Percentiles rank a stretch among this genome's conserved stretches.
phyloP scores from a whole-genome alignment of 2,329 filamentous ascomycete species.

The Phyllosticta ampelicida region DNA sequence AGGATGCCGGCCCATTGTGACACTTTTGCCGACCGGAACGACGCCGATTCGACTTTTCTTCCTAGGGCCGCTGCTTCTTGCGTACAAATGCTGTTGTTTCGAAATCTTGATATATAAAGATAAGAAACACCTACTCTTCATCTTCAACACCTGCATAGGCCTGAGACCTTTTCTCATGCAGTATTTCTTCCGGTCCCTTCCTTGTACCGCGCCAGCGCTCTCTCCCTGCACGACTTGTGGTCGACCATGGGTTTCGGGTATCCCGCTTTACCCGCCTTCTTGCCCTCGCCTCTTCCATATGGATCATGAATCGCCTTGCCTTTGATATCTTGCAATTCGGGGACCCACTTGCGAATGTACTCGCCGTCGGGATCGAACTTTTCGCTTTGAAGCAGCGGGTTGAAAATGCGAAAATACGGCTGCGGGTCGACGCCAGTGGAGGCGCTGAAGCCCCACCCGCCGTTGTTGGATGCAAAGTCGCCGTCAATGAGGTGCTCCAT shows the following conservation, averaged over 20 bases:
- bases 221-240: slow-evolving; percentile 58
- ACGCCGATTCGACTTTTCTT: background rate
- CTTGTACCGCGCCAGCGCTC: slow-evolving; percentile 62
- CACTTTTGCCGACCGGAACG: background rate
- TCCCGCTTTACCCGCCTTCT: slow-evolving; percentile 50
- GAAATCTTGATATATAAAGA: background rate
- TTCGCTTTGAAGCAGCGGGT: slow-evolving; percentile 72
- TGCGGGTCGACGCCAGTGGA: slow-evolving; percentile 71
- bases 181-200: slow-evolving; percentile 45
- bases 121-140: background rate
- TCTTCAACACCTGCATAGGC: background rate
- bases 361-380: slow-evolving; percentile 70
- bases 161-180: slow-evolving; percentile 18
- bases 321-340: slow-evolving; percentile 54
- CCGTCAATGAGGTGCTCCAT: slow-evolving; percentile 73
- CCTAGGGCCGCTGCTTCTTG: background rate
- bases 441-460: slow-evolving; percentile 56
- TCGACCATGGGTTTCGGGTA: slow-evolving; percentile 69
- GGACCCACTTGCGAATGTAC: slow-evolving; percentile 76
- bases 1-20: background rate
- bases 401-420: slow-evolving; percentile 87
- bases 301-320: slow-evolving; percentile 72
- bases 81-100: background rate
- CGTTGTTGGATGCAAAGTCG: slow-evolving; percentile 70
- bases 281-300: slow-evolving; percentile 53